Base-by-base conservation (phyloP, 2,329 filamentous ascomycete species). In the Ophiocordyceps polyrhachis-furcata region DNA sequence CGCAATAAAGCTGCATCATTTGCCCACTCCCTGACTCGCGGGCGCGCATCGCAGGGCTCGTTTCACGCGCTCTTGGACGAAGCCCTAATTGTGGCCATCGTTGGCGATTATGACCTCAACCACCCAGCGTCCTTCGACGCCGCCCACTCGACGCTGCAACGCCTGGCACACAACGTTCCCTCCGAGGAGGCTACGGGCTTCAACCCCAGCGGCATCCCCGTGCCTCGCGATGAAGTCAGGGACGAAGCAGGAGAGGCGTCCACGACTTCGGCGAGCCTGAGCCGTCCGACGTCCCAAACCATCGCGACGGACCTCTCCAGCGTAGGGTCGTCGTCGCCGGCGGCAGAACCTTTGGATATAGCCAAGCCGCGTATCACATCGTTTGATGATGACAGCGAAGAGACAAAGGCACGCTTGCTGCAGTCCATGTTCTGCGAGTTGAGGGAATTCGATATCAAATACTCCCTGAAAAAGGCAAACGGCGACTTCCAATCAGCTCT, bases 51-150 rank as follows among this genome's bases (percentile, higher is more conserved):
- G 25, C 4, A 28, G 78, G 70, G 77, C 49, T 75, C 81, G 50
- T 89, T 85, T 55, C 79, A 79, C 56, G 74, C 81, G 21, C 73
- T 80, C 17, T 62, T 95, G 38, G 88, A 95, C 52, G 75, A 86
- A 50, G 74, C 84, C 0, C 70, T 89, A 13, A 74, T 95, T 47
- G 71, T 81, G 45, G 80, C 85, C 4, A 83, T 95, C 43, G 67
- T 77, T 5, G 74, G 67, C 44, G 89, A 96, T 55, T 84, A 77
- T 59, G 73, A 87, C 52, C 64, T 88, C 17, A 57, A 62, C 3
- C 59, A 75, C 20, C 53, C 69, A 0, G 58, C 62, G 1, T 65
- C 78, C 40, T 64, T 78, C 29, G 55, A 69, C 3, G 62, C 66
- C 11, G 76, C 79, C 3, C 71, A 72, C 28, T 56, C 64, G n/a